These are phyloP conservation scores for Gentiana dahurica DNA, from an alignment of 257 asterid species.

Conservation along the genomic window DNA sequence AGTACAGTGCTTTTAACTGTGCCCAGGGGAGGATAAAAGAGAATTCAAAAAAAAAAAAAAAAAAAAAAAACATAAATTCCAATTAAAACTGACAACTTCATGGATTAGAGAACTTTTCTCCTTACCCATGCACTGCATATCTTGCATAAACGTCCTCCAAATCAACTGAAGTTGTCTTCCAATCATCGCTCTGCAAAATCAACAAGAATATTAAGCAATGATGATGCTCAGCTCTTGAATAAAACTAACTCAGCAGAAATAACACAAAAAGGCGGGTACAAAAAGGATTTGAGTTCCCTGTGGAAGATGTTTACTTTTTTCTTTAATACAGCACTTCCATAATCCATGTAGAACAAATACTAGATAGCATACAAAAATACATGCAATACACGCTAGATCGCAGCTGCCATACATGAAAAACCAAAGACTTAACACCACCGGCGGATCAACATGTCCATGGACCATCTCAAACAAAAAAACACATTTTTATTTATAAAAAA, in stretches of 20 bases:
- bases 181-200: conserved; percentile 44
- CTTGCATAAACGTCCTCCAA: conserved; percentile 50
- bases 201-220: background rate
- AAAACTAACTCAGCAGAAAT: background rate
- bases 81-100: background rate
- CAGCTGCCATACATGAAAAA: too few relatives aligned
- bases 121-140: conserved; percentile 48
- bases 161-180: conserved; percentile 50
- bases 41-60: background rate
- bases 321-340: background rate
- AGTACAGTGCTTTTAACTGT: too few relatives aligned
- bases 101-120: background rate
- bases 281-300: background rate
- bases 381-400: too few relatives aligned
- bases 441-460: too few relatives aligned
- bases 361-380: background rate
- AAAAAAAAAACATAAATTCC: background rate
- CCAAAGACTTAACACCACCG: too few relatives aligned
- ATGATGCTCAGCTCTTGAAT: background rate
- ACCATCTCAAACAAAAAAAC: too few relatives aligned
- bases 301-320: background rate
- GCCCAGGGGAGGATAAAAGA: too few relatives aligned
- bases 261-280: background rate
- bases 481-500: too few relatives aligned
- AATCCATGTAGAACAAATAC: background rate